phyloP scores from a whole-genome alignment of 192 early-diverging fungal genomes.

The Powellomyces hirtus region DNA sequence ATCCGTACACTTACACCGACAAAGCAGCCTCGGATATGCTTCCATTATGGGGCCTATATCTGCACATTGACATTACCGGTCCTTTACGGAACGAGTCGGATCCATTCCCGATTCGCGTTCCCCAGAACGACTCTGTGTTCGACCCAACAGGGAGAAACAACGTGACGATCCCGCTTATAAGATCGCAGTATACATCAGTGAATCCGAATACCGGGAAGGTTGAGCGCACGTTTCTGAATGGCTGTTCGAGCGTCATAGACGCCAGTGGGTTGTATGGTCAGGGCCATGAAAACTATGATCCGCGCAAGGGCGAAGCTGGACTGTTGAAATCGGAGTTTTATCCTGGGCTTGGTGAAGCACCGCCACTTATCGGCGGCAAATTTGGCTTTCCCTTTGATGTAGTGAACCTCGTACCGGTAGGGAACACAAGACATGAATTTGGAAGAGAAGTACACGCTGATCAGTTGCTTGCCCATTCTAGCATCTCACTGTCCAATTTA shows the following conservation, averaged over 20 bases:
- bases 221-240: background rate
- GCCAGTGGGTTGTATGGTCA: constrained; percentile 33
- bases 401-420: constrained; percentile 6
- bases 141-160: constrained; percentile 10
- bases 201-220: too few species aligned
- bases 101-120: constrained; percentile 30
- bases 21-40: constrained; percentile 11
- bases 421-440: too few species aligned
- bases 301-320: background rate
- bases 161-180: background rate
- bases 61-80: constrained; percentile 24
- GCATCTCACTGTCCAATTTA: constrained; percentile 17
- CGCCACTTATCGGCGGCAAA: constrained; percentile 12
- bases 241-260: constrained; percentile 30
- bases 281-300: background rate
- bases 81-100: constrained; percentile 15
- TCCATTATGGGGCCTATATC: constrained; percentile 31
- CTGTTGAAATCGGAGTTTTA: constrained; percentile 12
- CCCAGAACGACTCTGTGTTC: constrained; percentile 28
- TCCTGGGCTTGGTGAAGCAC: constrained; percentile 15
- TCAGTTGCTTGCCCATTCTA: too few species aligned
- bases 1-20: constrained; percentile 5
- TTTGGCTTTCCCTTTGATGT: constrained; percentile 7
- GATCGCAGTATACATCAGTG: too few species aligned
- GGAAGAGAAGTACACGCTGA: too few species aligned